These are phyloP conservation scores for Cardiosporidium cionae DNA, from an alignment of 169 alveolate genomes.

Conservation along the genomic window DNA sequence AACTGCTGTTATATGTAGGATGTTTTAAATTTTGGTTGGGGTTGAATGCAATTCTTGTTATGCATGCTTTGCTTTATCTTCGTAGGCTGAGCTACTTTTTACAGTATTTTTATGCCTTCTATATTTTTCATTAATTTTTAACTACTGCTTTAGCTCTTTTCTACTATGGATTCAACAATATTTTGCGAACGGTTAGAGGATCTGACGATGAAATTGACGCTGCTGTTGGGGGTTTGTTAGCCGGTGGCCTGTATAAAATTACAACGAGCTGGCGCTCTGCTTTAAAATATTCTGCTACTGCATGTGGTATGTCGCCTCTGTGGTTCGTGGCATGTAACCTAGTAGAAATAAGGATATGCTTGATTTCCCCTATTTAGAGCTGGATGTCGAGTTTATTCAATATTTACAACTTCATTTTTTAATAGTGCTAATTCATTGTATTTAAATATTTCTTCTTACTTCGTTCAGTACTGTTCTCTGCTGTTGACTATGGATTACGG, in stretches of 20 bases:
- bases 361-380: too few relatives aligned
- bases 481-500: not conserved
- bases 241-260: not conserved
- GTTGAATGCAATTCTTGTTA: too few relatives aligned
- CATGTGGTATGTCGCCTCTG: not conserved
- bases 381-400: too few relatives aligned
- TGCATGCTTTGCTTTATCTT: too few relatives aligned
- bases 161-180: not conserved
- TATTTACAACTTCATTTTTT: too few relatives aligned
- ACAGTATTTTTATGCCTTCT: not conserved
- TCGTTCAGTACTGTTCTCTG: not conserved
- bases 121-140: not conserved
- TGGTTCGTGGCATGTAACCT: too few relatives aligned
- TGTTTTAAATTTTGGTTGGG: too few relatives aligned
- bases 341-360: too few relatives aligned
- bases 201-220: not conserved
- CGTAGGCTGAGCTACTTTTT: not conserved
- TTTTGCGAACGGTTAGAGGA: not conserved
- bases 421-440: too few relatives aligned
- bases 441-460: too few relatives aligned
- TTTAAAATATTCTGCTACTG: not conserved
- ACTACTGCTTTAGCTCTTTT: not conserved
- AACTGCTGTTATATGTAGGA: not conserved
- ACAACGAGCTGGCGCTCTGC: not conserved
- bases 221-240: not conserved